Conservation (phyloP, 495 filamentous ascomycete genomes). For the Hypoxylon fragiforme region DNA sequence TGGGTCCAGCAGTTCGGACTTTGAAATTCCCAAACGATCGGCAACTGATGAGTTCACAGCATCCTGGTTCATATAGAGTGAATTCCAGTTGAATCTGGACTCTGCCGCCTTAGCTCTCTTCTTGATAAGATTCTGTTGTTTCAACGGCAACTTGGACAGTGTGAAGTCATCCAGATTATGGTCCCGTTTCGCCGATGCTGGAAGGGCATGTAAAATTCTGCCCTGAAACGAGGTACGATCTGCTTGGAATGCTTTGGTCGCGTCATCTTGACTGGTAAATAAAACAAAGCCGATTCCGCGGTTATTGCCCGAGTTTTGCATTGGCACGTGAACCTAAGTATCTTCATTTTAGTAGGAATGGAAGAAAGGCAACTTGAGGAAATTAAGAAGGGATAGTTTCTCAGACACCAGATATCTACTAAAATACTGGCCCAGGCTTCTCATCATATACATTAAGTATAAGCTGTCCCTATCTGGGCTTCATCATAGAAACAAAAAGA, state of each 20-base stretch:
- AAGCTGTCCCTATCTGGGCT: slow-evolving; percentile 99
- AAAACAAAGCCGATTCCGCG: slow-evolving; percentile 73
- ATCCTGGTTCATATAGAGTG: slow-evolving; percentile 96
- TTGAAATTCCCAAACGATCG: slow-evolving; percentile 81
- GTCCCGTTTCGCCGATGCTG: slow-evolving; percentile 76
- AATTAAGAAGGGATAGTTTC: slow-evolving; percentile 37
- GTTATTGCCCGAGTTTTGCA: slow-evolving; percentile 32
- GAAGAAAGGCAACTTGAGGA: slow-evolving; percentile 23
- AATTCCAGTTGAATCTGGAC: slow-evolving; percentile 92
- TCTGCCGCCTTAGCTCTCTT: slow-evolving; percentile 76
- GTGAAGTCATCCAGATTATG: slow-evolving; percentile 83
- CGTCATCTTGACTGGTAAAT: slow-evolving; percentile 67
- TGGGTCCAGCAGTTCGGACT: slow-evolving; percentile 88
- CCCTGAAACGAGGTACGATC: slow-evolving; percentile 90
- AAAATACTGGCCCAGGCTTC: slow-evolving; percentile 64
- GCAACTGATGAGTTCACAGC: slow-evolving; percentile 91
- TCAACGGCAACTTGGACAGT: slow-evolving; percentile 84
- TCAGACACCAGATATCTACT: slow-evolving; percentile 64
- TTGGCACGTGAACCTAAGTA: slow-evolving; percentile 40
- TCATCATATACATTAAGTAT: slow-evolving; percentile 67
- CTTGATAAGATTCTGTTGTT: slow-evolving; percentile 89
- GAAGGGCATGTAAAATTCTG: slow-evolving; percentile 84
- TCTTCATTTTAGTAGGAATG: slow-evolving; percentile 38
- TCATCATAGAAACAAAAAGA: slow-evolving; percentile 74
- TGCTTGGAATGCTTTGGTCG: slow-evolving; percentile 72